Evolutionary conservation across 352 stramenopile genomes (phyloP).

Genomic region (Blastocystis sp.): DNA sequence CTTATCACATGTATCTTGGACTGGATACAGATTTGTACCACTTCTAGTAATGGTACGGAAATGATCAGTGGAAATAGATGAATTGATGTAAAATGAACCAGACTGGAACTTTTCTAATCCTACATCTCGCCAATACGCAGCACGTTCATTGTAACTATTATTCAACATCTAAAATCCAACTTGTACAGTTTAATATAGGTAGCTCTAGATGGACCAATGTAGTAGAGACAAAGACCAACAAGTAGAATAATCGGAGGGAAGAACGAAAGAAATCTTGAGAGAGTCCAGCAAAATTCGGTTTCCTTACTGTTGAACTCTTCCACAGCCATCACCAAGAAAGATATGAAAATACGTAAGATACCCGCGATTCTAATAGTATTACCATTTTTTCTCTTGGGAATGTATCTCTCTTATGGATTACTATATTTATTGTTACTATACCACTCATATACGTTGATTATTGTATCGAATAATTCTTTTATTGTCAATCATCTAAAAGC

Average conservation of each 20-base stretch:
- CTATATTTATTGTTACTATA: neutral
- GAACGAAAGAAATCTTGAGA: neutral
- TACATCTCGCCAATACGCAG: neutral
- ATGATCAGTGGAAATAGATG: neutral
- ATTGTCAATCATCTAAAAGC: constrained; percentile 16
- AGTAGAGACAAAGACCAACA: neutral
- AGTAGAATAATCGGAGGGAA: neutral
- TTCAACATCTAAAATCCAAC: neutral
- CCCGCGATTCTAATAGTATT: neutral
- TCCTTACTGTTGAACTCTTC: neutral
- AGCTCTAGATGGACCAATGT: neutral
- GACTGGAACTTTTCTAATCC: neutral
- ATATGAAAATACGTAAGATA: neutral
- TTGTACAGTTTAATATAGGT: neutral
- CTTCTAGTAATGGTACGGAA: neutral
- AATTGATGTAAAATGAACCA: neutral
- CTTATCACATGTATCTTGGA: neutral
- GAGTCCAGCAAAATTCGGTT: neutral
- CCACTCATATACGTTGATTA: neutral
- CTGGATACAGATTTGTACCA: neutral
- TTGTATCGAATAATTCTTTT: neutral
- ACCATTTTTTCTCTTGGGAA: neutral
- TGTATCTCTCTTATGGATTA: neutral
- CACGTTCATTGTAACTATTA: neutral
- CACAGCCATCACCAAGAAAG: neutral